Conservation (phyloP, 768 basidiomycete genomes). For the Leccinum subtestaceum region DNA sequence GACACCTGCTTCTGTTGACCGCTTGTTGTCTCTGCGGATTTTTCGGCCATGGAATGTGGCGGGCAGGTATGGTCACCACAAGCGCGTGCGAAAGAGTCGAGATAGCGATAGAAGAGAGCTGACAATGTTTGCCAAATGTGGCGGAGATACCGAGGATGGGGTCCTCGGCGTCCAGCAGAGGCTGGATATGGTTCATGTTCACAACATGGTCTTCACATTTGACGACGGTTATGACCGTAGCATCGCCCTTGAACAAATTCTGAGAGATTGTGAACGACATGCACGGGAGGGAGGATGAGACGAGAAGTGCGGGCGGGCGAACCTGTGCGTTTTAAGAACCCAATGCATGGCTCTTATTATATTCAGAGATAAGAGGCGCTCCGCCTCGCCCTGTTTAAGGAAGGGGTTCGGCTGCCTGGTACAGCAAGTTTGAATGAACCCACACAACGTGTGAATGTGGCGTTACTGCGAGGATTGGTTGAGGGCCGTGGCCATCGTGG, state of each 20-base stretch:
- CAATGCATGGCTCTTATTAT: not conserved
- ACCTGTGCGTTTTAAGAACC: too few species aligned
- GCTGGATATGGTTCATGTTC: conserved; percentile 18
- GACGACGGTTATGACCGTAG: conserved; percentile 29
- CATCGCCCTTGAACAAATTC: not conserved
- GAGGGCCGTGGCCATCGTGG: not conserved
- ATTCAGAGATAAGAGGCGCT: not conserved
- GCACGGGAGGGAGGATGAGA: not conserved
- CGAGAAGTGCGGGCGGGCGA: too few species aligned
- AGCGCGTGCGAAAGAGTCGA: conserved; percentile 37
- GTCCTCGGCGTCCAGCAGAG: conserved; percentile 28
- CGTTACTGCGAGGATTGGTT: too few species aligned
- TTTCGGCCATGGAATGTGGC: conserved; percentile 8
- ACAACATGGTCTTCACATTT: conserved; percentile 28
- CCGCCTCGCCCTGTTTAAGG: too few species aligned
- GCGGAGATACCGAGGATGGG: conserved; percentile 43
- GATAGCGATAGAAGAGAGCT: conserved; percentile 39
- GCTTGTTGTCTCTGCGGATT: not conserved
- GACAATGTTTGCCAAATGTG: conserved; percentile 35
- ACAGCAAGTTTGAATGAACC: not conserved
- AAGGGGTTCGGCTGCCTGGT: too few species aligned
- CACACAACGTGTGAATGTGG: not conserved
- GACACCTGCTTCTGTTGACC: conserved; percentile 10
- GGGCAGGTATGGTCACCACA: conserved; percentile 30
- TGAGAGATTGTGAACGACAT: conserved; percentile 6